A percentile compares a stretch with the other conserved stretches of the same genome.
phyloP scores from a whole-genome alignment of 2,329 filamentous ascomycete species.

The Alternaria angustiovoidea region DNA sequence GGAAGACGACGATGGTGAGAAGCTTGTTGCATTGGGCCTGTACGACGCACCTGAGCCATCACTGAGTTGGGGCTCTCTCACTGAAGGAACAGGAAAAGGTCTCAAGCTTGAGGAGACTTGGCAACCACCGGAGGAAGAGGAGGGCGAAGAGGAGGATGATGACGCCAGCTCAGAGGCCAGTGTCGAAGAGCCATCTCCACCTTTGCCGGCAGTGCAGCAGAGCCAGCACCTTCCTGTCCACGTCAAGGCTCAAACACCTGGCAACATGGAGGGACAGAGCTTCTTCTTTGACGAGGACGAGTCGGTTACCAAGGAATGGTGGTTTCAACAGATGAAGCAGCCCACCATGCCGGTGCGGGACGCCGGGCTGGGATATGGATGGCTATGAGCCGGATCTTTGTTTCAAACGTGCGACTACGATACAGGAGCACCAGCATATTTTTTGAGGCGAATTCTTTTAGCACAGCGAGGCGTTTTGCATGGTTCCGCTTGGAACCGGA shows the following conservation, averaged over 20 bases:
- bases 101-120: conserved; percentile 83
- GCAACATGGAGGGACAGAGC: conserved; percentile 51
- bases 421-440: conserved; percentile 10
- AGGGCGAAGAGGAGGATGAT: conserved; percentile 56
- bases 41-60: conserved; percentile 76
- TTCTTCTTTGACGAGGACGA: conserved; percentile 53
- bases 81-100: conserved; percentile 70
- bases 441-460: conserved; percentile 23
- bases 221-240: conserved; percentile 36
- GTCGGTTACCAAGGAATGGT: conserved; percentile 51
- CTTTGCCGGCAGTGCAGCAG: conserved; percentile 31
- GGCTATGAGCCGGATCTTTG: conserved; percentile 37
- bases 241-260: conserved; percentile 37
- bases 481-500: conserved; percentile 19
- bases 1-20: conserved; percentile 68
- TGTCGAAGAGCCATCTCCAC: conserved; percentile 46
- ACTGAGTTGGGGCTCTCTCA: conserved; percentile 60
- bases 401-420: conserved; percentile 21
- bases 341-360: conserved; percentile 49
- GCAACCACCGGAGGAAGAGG: conserved; percentile 65
- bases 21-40: conserved; percentile 81
- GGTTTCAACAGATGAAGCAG: conserved; percentile 51
- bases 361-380: conserved; percentile 49
- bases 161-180: conserved; percentile 55
- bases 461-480: conserved; percentile 45